Evolutionary conservation across 139 green algal genomes (phyloP).

Genomic region (Axilococcus clingmanii): DNA sequence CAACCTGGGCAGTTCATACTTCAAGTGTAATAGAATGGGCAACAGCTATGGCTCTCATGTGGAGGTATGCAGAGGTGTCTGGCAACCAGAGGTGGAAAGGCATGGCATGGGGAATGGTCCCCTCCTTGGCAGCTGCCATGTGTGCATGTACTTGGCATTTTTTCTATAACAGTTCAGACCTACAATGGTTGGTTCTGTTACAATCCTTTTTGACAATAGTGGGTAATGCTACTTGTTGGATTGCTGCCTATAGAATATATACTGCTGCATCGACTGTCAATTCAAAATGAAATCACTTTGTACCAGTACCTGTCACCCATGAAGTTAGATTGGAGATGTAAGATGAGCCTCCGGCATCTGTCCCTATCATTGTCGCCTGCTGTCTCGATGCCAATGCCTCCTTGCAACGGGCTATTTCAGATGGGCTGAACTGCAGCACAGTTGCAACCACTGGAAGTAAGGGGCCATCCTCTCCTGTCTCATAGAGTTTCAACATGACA

Average conservation of each 20-base stretch:
- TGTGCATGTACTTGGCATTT: constrained; percentile 86
- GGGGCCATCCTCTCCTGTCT: constrained; percentile 37
- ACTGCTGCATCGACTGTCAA: neutral
- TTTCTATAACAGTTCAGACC: constrained; percentile 73
- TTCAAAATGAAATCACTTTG: no score
- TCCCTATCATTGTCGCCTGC: neutral
- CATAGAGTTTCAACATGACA: constrained; percentile 43
- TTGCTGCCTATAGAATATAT: constrained; percentile 75
- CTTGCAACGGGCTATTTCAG: constrained; percentile 30
- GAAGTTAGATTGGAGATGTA: constrained; percentile 2
- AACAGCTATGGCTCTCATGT: constrained; percentile 79
- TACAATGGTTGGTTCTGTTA: constrained; percentile 70
- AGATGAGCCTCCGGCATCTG: neutral
- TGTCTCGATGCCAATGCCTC: constrained; percentile 8
- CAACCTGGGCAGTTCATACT: constrained; percentile 95
- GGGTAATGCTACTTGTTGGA: constrained; percentile 66
- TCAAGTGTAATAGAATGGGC: constrained; percentile 77
- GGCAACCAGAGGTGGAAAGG: constrained; percentile 71
- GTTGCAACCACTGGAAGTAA: constrained; percentile 39
- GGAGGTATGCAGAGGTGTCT: constrained; percentile 71
- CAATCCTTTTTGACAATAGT: constrained; percentile 65
- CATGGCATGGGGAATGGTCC: constrained; percentile 89
- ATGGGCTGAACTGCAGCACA: constrained; percentile 41
- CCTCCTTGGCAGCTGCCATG: constrained; percentile 65
- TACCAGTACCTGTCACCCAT: no score